Conservation (phyloP, 306 rosid species). For the Luffa acutangula region DNA sequence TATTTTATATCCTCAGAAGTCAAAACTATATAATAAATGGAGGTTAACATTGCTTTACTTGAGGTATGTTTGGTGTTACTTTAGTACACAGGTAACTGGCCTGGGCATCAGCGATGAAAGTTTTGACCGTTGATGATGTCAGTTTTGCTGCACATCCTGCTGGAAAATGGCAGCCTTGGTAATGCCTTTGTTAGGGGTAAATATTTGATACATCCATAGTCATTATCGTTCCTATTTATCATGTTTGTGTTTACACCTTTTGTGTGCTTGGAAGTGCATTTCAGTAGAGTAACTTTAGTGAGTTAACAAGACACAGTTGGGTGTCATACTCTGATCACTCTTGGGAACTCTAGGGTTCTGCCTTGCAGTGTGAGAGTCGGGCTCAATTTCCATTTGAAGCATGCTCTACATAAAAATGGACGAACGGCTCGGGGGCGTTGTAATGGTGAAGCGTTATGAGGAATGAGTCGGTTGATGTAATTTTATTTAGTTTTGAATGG, state of each 20-base stretch:
- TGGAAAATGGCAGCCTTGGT: background rate
- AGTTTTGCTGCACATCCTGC: background rate
- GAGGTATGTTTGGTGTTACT: background rate
- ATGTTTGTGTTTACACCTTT: background rate
- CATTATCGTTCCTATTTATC: background rate
- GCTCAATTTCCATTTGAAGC: background rate
- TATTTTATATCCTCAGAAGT: background rate
- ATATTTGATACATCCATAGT: background rate
- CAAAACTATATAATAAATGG: background rate
- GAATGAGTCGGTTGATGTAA: background rate
- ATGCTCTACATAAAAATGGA: too few relatives aligned
- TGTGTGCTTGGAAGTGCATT: background rate
- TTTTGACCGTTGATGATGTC: background rate
- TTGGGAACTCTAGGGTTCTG: background rate
- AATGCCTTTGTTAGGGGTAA: background rate
- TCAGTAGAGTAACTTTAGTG: background rate
- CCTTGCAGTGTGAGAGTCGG: background rate
- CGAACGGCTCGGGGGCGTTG: background rate
- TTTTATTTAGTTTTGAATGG: background rate
- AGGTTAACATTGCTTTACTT: background rate
- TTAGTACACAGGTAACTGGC: conserved; percentile 5
- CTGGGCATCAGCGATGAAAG: background rate
- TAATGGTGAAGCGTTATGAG: background rate
- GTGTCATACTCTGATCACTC: background rate
- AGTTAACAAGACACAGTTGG: background rate